phyloP scores from a whole-genome alignment of 2,329 filamentous ascomycete genomes.

The Diplocarpon mali region DNA sequence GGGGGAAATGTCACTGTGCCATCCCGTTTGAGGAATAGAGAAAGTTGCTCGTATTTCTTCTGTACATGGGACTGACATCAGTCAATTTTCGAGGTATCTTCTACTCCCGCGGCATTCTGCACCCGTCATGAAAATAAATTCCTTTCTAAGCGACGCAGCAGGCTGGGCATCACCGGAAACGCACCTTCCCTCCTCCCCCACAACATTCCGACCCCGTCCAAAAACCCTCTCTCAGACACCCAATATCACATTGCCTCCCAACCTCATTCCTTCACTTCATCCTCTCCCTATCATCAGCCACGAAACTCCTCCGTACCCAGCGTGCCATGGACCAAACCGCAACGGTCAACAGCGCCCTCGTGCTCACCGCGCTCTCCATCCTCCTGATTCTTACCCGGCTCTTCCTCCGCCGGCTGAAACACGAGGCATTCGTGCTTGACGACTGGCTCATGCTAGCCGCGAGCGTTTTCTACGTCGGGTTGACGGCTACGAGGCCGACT shows the following conservation, averaged over 20 bases:
- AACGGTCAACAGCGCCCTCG: slow-evolving; percentile 10
- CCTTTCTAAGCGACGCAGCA: too few relatives aligned
- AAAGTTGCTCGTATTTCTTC: too few relatives aligned
- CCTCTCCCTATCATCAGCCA: not conserved
- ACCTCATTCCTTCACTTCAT: not conserved
- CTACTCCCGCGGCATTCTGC: too few relatives aligned
- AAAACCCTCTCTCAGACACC: too few relatives aligned
- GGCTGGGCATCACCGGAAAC: too few relatives aligned
- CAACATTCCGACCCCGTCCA: too few relatives aligned
- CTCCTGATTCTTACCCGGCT: slow-evolving; percentile 14
- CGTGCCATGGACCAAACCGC: slow-evolving; percentile 4
- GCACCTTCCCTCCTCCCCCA: too few relatives aligned
- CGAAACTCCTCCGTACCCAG: not conserved
- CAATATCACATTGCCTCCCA: not conserved
- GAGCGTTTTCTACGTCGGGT: slow-evolving; percentile 9
- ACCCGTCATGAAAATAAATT: too few relatives aligned
- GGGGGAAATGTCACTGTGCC: too few relatives aligned
- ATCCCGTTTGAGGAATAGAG: too few relatives aligned
- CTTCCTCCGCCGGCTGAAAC: slow-evolving; percentile 15
- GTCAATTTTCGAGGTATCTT: too few relatives aligned
- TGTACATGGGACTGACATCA: too few relatives aligned
- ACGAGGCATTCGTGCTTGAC: slow-evolving; percentile 14
- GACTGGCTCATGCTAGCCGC: slow-evolving; percentile 17
- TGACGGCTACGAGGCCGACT: slow-evolving; percentile 9
- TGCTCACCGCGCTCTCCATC: slow-evolving; percentile 12